A percentile compares a stretch with the other conserved stretches of the same genome.
Evolutionary conservation across 257 asterid genomes (phyloP).

Genomic region (Fraxinus americana): DNA sequence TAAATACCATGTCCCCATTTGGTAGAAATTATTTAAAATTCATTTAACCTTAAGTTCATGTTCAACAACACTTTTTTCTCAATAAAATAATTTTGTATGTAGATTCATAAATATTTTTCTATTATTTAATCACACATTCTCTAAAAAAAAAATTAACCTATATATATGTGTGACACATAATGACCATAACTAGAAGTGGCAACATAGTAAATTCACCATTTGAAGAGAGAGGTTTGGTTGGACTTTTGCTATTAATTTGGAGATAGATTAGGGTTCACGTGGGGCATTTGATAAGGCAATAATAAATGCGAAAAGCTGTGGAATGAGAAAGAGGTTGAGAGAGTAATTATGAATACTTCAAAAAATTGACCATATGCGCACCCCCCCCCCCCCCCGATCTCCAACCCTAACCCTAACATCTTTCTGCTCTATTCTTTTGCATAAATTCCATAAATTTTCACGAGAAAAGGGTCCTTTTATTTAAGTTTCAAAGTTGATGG

Average conservation of each 20-base stretch:
- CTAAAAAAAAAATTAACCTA: too few species aligned
- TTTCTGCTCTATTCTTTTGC: neutral
- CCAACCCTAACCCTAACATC: neutral
- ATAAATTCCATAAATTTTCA: neutral
- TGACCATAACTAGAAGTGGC: neutral
- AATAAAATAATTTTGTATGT: too few species aligned
- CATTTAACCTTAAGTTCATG: too few species aligned
- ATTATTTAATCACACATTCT: too few species aligned
- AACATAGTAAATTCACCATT: conserved; percentile 4
- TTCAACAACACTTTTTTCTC: too few species aligned
- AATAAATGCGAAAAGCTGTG: conserved; percentile 41
- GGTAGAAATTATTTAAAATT: too few species aligned
- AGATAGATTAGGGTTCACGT: conserved; percentile 1
- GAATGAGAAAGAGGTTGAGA: neutral
- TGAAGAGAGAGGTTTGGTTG: conserved; percentile 10
- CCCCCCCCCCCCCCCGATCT: neutral
- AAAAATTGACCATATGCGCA: conserved; percentile 30
- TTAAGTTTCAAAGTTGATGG: conserved; percentile 6
- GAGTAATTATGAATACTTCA: neutral
- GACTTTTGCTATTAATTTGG: conserved; percentile 27
- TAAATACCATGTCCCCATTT: too few species aligned
- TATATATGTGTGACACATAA: neutral
- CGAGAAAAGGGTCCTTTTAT: conserved; percentile 8
- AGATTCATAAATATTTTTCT: too few species aligned
- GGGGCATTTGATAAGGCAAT: neutral